Percentiles rank a stretch among this genome's conserved stretches.
Evolutionary conservation across 768 basidiomycete species (phyloP).

Genomic region (Mycena vitilis): DNA sequence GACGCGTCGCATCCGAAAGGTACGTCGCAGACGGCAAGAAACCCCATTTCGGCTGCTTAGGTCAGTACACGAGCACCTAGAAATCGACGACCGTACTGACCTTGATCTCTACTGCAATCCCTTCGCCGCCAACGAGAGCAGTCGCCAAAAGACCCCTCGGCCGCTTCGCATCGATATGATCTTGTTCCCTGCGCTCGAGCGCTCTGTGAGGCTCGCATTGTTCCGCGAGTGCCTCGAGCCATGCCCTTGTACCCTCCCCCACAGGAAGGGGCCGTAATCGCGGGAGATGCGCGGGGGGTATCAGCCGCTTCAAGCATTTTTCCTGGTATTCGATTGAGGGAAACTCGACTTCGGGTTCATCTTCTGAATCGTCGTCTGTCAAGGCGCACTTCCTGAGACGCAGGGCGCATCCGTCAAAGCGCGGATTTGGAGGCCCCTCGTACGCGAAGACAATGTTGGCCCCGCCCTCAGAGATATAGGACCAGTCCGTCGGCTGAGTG

Average conservation of each 20-base stretch:
- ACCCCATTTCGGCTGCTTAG: conserved; percentile 92
- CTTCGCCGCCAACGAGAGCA: conserved; percentile 76
- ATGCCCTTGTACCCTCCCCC: conserved; percentile 51
- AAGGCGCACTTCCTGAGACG: conserved; percentile 73
- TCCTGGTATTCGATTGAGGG: conserved; percentile 67
- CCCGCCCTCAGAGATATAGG: conserved; percentile 92
- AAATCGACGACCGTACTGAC: too few relatives aligned
- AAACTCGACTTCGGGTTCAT: conserved; percentile 45
- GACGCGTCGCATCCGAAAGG: conserved; percentile 67
- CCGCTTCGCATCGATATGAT: conserved; percentile 67
- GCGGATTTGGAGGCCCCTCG: conserved; percentile 60
- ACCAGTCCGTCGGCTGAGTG: conserved; percentile 70
- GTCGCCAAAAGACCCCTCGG: conserved; percentile 79
- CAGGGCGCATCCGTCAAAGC: conserved; percentile 75
- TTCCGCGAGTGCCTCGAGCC: conserved; percentile 68
- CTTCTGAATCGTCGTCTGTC: not conserved
- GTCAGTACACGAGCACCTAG: conserved; percentile 13
- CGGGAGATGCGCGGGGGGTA: conserved; percentile 72
- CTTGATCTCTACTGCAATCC: conserved; percentile 91
- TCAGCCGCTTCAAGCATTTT: conserved; percentile 70
- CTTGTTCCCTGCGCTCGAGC: conserved; percentile 61
- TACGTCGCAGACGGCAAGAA: conserved; percentile 79
- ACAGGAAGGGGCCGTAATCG: conserved; percentile 60
- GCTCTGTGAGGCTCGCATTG: conserved; percentile 67
- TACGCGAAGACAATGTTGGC: conserved; percentile 92